Base-by-base conservation (phyloP, 768 basidiomycete species). In the Pulveroboletus sp. region DNA sequence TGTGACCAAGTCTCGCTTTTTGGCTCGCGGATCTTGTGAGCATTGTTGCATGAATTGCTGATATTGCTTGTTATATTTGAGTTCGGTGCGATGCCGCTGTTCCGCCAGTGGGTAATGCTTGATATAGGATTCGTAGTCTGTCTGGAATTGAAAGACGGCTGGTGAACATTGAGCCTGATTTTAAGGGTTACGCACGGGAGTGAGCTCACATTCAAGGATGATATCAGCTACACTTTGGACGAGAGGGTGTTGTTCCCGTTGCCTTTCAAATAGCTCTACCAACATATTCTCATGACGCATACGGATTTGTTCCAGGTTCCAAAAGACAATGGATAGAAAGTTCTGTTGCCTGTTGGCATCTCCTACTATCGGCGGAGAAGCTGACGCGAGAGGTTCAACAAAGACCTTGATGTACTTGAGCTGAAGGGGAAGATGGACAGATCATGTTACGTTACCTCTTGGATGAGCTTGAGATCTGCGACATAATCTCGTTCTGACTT, bases 401-500 rank as follows among this genome's bases (percentile, higher is more conserved):
- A 86, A 96, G 5, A 93, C 78, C 86, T 90, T 22, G 39, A 36
- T 45, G 29, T 8, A 32, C 29, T 26, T 51, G 22, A 55, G 52
- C 37, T 8, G 23, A n/a, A 45, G 27, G 23, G 31, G 50, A 24
- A 46, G 7, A 42, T 29, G 8, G 29, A 47, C 6, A 30, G 6
- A 10, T 16, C 6, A 29, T 19, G 10, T 12, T n/a, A 37, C 52
- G 65, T 26, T 52, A 89, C 90, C 64, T 89, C 76, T 70, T 81
- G 69, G 55, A 88, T 70, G 50, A 83, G 65, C 61, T 83, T 76
- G 42, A 99, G 68, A 68, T 97, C 95, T 26, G 77, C 67, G 11
- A 93, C 86, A 64, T 96, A 97, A 51, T 92, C 86, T 54, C 83
- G 77, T 70, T 99, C 96, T 1, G 86, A 83, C 65, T 90, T 86